Percentiles rank a stretch among this genome's conserved stretches.
Conservation (phyloP, 2,329 filamentous ascomycete genomes). For the Parascedosporium putredinis region DNA sequence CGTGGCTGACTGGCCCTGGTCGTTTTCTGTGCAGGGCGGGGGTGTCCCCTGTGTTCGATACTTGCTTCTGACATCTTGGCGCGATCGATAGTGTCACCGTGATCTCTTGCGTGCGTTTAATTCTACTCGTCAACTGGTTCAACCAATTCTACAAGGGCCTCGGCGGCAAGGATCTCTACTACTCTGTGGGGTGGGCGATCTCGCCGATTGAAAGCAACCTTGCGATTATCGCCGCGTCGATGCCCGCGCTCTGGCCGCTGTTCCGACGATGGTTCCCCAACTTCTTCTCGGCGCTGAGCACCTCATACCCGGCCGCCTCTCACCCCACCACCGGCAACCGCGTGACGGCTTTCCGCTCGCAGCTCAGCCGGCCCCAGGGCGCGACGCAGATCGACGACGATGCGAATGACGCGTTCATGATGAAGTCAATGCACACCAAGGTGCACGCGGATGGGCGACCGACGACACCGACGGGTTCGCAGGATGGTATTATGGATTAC, state of each 20-base stretch:
- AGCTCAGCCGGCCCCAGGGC: constrained; percentile 8
- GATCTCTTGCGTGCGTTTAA: constrained; percentile 19
- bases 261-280: constrained; percentile 18
- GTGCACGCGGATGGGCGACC: constrained; percentile 10
- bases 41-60: too few relatives aligned
- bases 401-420: constrained; percentile 12
- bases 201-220: constrained; percentile 26
- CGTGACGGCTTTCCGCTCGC: constrained; percentile 9
- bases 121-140: constrained; percentile 16
- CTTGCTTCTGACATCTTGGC: constrained; percentile 6
- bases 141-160: constrained; percentile 12
- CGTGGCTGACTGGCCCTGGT: not conserved
- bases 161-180: constrained; percentile 10
- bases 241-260: constrained; percentile 27
- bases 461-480: constrained; percentile 11
- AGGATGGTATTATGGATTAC: constrained; percentile 12
- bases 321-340: constrained; percentile 2
- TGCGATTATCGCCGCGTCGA: constrained; percentile 27
- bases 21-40: not conserved
- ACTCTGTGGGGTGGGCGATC: constrained; percentile 18
- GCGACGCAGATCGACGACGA: constrained; percentile 6
- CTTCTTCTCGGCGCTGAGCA: constrained; percentile 15
- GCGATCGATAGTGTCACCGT: constrained; percentile 14
- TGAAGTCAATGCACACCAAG: constrained; percentile 13
- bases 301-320: constrained; percentile 11